Evolutionary conservation across 1,139 yeast species (phyloP).

Genomic region (Hyphopichia fennica): DNA sequence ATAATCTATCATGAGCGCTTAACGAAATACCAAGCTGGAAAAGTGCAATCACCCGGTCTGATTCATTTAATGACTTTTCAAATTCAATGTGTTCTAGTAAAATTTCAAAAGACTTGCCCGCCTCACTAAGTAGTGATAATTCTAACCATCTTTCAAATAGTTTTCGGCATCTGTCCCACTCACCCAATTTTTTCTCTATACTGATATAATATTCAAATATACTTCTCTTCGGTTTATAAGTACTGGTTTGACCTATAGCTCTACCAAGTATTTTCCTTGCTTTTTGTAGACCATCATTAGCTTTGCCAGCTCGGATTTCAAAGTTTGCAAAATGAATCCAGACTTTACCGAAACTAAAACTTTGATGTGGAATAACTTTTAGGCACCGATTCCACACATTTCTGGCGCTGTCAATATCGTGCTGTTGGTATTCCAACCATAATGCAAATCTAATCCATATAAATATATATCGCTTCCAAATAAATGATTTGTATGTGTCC

Average conservation of each 20-base stretch:
- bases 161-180: slow-evolving; percentile 75
- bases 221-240: slow-evolving; percentile 53
- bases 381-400: slow-evolving; percentile 51
- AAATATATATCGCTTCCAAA: slow-evolving; percentile 70
- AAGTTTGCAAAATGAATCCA: slow-evolving; percentile 77
- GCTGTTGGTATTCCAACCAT: slow-evolving; percentile 56
- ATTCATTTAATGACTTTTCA: slow-evolving; percentile 71
- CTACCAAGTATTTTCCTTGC: slow-evolving; percentile 76
- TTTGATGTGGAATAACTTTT: slow-evolving; percentile 53
- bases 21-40: slow-evolving; percentile 46
- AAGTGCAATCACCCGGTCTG: slow-evolving; percentile 63
- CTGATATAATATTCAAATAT: slow-evolving; percentile 64
- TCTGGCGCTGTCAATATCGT: slow-evolving; percentile 49
- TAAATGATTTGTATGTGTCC: slow-evolving; percentile 34
- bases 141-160: slow-evolving; percentile 71
- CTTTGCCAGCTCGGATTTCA: slow-evolving; percentile 60
- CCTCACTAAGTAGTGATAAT: slow-evolving; percentile 43
- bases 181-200: slow-evolving; percentile 58
- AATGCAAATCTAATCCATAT: slow-evolving; percentile 70
- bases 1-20: slow-evolving; percentile 6
- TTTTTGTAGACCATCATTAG: slow-evolving; percentile 29
- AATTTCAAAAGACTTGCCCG: slow-evolving; percentile 32
- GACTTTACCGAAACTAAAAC: slow-evolving; percentile 66
- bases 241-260: slow-evolving; percentile 57
- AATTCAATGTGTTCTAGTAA: slow-evolving; percentile 59